Evolutionary conservation across 1,139 yeast genomes (phyloP).

Genomic region (Eremothecium cymbalariae): DNA sequence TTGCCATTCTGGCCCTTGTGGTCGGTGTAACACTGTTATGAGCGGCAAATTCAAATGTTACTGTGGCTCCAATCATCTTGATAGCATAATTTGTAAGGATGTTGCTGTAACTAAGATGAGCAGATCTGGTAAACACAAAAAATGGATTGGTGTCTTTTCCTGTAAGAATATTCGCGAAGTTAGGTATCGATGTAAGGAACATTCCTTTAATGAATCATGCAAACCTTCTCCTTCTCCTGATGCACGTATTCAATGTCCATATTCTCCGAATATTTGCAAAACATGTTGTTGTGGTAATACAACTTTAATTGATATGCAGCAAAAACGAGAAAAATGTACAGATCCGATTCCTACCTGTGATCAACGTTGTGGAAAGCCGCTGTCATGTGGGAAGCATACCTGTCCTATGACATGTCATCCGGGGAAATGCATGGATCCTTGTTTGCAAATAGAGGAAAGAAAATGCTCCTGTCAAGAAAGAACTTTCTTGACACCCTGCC

Average conservation of each 20-base stretch:
- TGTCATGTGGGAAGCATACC: slow-evolving; percentile 62
- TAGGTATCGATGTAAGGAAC: slow-evolving; percentile 59
- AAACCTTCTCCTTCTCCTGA: slow-evolving; percentile 40
- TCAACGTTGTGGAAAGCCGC: slow-evolving; percentile 48
- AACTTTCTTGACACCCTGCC: slow-evolving; percentile 54
- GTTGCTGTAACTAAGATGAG: slow-evolving; percentile 30
- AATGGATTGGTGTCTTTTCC: slow-evolving; percentile 56
- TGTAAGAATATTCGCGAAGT: slow-evolving; percentile 49
- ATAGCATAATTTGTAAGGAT: slow-evolving; percentile 44
- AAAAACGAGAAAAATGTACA: slow-evolving; percentile 51
- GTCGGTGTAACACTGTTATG: slow-evolving; percentile 47
- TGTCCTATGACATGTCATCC: slow-evolving; percentile 68
- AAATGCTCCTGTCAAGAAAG: slow-evolving; percentile 35
- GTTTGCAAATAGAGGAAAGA: slow-evolving; percentile 35
- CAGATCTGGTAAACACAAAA: slow-evolving; percentile 21
- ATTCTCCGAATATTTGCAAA: slow-evolving; percentile 48
- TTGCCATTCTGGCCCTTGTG: slow-evolving; percentile 79
- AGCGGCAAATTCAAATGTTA: slow-evolving; percentile 45
- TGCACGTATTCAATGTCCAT: slow-evolving; percentile 46
- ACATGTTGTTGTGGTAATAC: slow-evolving; percentile 76
- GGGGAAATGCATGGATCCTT: slow-evolving; percentile 63
- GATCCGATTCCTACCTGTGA: slow-evolving; percentile 76
- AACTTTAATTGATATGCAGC: slow-evolving; percentile 32
- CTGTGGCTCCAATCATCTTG: slow-evolving; percentile 51
- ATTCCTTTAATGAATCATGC: slow-evolving; percentile 52